Conservation (phyloP, 257 asterid genomes). For the Thymus mandschuricus region DNA sequence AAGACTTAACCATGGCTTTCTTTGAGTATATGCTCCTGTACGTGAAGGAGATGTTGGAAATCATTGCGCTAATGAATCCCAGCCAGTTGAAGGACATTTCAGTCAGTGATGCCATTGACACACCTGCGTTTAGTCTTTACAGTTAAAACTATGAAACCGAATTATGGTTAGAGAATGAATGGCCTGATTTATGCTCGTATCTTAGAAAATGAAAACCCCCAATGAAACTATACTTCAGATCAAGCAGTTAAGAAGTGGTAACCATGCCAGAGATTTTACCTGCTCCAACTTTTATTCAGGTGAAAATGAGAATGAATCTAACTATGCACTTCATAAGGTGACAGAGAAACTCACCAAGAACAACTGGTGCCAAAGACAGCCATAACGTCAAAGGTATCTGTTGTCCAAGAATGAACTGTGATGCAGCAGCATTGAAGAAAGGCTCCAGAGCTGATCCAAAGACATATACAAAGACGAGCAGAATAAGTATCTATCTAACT, state of each 20-base stretch:
- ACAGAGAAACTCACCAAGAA: constrained; percentile 60
- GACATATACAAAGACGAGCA: neutral
- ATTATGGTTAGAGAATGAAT: neutral
- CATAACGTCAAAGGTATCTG: constrained; percentile 77
- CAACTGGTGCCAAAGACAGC: constrained; percentile 97
- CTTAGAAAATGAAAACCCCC: neutral
- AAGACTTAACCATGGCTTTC: constrained; percentile 87
- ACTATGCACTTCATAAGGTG: constrained; percentile 4
- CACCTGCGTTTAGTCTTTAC: constrained; percentile 64
- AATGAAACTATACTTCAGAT: neutral
- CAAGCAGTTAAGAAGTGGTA: neutral
- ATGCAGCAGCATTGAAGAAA: constrained; percentile 98
- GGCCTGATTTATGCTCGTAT: neutral
- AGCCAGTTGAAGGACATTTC: constrained; percentile 97
- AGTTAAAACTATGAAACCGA: constrained; percentile 24
- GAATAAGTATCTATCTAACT: neutral
- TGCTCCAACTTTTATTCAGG: neutral
- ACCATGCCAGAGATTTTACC: neutral
- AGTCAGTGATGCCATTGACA: constrained; percentile 96
- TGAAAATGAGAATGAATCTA: neutral
- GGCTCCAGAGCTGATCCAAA: constrained; percentile 91
- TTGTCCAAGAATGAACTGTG: constrained; percentile 97
- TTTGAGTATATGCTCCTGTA: constrained; percentile 98
- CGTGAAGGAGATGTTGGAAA: constrained; percentile 98
- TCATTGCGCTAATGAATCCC: constrained; percentile 96